Conservation (phyloP, 192 early-diverging fungal genomes). For the Diversispora eburnea region DNA sequence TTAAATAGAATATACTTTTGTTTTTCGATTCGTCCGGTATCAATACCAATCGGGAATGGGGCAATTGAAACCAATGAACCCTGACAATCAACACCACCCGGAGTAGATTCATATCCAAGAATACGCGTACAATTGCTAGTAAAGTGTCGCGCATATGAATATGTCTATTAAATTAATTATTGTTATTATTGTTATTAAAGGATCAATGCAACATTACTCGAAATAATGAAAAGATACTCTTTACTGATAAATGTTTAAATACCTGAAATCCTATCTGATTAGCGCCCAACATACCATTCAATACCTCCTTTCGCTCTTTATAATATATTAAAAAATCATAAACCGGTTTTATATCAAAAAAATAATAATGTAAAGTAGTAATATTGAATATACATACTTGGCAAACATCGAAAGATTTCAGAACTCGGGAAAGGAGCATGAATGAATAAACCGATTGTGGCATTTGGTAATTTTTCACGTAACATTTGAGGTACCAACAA, state of each 20-base stretch:
- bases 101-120: conserved; percentile 89
- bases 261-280: conserved; percentile 92
- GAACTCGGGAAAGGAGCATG: conserved; percentile 96
- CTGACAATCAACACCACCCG: conserved; percentile 79
- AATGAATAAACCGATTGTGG: conserved; percentile 89
- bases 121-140: conserved; percentile 89
- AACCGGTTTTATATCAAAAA: background rate
- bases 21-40: conserved; percentile 67
- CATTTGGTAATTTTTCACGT: conserved; percentile 71
- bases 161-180: conserved; percentile 56
- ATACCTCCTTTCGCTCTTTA: conserved; percentile 71
- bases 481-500: conserved; percentile 88
- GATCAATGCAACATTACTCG: background rate
- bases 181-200: background rate
- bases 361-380: background rate
- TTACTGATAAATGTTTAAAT: background rate
- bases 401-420: conserved; percentile 93
- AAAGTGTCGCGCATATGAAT: conserved; percentile 93
- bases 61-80: conserved; percentile 75
- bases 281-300: conserved; percentile 87
- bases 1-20: conserved; percentile 33
- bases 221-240: background rate
- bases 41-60: conserved; percentile 98
- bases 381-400: conserved; percentile 43
- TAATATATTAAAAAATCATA: conserved; percentile 2